Percentiles rank a stretch among this genome's conserved stretches.
Evolutionary conservation across 106 monocot species (phyloP).

Genomic region (Allium fistulosum): DNA sequence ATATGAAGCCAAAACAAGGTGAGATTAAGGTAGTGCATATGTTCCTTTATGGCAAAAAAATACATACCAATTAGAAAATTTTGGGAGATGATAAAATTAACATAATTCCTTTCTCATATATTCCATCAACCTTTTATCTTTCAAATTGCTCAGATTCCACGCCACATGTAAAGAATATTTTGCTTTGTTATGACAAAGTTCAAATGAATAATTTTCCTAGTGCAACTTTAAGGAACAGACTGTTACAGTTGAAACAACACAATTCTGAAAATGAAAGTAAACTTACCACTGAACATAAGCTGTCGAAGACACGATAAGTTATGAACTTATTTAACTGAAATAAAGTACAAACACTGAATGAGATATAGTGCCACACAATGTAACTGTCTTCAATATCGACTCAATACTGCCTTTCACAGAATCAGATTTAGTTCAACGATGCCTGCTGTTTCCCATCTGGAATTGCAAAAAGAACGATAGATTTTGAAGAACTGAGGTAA

Average conservation of each 20-base stretch:
- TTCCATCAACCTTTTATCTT: constrained; percentile 5
- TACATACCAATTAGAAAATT: neutral
- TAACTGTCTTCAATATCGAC: too few relatives aligned
- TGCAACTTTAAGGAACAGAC: too few relatives aligned
- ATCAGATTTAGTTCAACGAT: constrained; percentile 21
- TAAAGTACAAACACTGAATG: too few relatives aligned
- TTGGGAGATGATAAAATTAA: constrained; percentile 6
- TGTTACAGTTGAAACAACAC: too few relatives aligned
- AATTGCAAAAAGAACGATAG: constrained; percentile 72
- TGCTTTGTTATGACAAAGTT: too few relatives aligned
- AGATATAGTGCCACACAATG: too few relatives aligned
- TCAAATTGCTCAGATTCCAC: constrained; percentile 4
- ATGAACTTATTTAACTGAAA: too few relatives aligned
- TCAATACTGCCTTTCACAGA: too few relatives aligned
- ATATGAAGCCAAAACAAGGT: constrained; percentile 17
- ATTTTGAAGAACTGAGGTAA: constrained; percentile 69
- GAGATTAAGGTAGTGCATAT: neutral
- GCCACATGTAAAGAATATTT: neutral
- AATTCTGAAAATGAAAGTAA: too few relatives aligned
- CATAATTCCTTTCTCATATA: neutral
- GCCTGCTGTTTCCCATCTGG: constrained; percentile 84
- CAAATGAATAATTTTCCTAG: too few relatives aligned
- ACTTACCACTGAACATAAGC: too few relatives aligned
- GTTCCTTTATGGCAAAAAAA: constrained; percentile 8
- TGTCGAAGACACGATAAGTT: too few relatives aligned